Conservation (phyloP, 495 filamentous ascomycete species). For the Parathielavia hyrcaniae region DNA sequence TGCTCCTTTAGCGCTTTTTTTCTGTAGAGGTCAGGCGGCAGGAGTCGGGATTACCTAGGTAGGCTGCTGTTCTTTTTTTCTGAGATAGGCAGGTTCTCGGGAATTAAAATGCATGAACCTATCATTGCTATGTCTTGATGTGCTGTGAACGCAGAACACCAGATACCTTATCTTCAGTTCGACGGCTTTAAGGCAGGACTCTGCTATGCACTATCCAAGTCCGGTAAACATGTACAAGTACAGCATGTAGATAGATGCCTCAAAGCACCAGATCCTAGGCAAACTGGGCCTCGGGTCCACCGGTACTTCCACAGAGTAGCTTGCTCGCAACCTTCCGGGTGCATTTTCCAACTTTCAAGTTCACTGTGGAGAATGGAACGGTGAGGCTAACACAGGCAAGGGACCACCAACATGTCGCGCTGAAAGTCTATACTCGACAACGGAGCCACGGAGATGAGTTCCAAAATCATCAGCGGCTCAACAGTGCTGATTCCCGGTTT, state of each 20-base stretch:
- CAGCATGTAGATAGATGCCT: too few relatives aligned
- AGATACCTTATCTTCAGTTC: too few relatives aligned
- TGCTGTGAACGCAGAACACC: too few relatives aligned
- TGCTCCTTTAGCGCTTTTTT: too few relatives aligned
- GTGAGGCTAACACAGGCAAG: not conserved
- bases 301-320: constrained; percentile 52
- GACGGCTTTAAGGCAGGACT: not conserved
- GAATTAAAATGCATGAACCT: too few relatives aligned
- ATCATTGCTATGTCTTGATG: too few relatives aligned
- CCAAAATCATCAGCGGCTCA: constrained; percentile 28
- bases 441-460: constrained; percentile 24
- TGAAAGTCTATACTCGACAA: not conserved
- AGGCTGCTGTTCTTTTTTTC: too few relatives aligned
- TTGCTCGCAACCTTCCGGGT: constrained; percentile 47
- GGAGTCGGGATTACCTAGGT: too few relatives aligned
- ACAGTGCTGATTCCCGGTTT: constrained; percentile 31
- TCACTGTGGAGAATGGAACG: not conserved
- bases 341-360: constrained; percentile 2
- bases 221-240: constrained; percentile 46
- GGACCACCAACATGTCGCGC: not conserved
- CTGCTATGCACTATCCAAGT: too few relatives aligned
- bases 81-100: too few relatives aligned
- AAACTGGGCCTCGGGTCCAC: constrained; percentile 51
- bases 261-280: constrained; percentile 44
- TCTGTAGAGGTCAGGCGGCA: too few relatives aligned